Evolutionary conservation across 495 filamentous ascomycete genomes (phyloP), one percentile per base, ranked within the genome.

Genomic region (Neurospora hispaniola): DNA sequence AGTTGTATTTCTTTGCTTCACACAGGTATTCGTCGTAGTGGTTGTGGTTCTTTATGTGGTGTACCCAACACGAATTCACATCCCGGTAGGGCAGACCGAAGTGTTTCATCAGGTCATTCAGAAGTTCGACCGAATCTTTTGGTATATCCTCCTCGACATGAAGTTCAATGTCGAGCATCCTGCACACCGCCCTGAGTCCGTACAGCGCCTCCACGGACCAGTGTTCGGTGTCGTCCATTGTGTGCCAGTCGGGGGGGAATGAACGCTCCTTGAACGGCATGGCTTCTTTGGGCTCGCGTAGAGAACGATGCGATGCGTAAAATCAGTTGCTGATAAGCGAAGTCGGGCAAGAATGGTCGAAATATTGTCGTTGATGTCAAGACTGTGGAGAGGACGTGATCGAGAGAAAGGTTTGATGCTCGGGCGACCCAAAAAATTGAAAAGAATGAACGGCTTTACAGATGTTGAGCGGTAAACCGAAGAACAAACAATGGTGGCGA

Each of bases 121-220:
- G 4, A 14, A 35, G 23, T 14, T 16, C 27, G 27, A 66, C 27
- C 3, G 4, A 7, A 27, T 27, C 54, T 11, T 16, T 66, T 16
- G 3, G 3, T 1, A 14, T 2, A 14, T 23, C 11, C 11, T 7
- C 11, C 12, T 6, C 5, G 11, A 27, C 20, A 12, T 27, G 11
- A 27, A 2, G 5, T 11, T 6, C 3, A 27, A 59, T 4, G 12
- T 3, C 11, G 48, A 59, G 20, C 48, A 14, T 6, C 11, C 1
- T 23, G 14, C 48, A 59, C 27, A 14, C 0, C 10, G 3, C 6
- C 5, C 2, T 1, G 11, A 59, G 48, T 3, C 48, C 48, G 20
- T 1, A 5, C 5, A 0, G 0, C 10, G 5, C 5, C 11, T 27
- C 4, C 5, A 0, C 0, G 3, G 20, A 12, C 2, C 48, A 59